Conservation (phyloP, 164 flowering plant genomes). For the Euptelea pleiosperma region DNA sequence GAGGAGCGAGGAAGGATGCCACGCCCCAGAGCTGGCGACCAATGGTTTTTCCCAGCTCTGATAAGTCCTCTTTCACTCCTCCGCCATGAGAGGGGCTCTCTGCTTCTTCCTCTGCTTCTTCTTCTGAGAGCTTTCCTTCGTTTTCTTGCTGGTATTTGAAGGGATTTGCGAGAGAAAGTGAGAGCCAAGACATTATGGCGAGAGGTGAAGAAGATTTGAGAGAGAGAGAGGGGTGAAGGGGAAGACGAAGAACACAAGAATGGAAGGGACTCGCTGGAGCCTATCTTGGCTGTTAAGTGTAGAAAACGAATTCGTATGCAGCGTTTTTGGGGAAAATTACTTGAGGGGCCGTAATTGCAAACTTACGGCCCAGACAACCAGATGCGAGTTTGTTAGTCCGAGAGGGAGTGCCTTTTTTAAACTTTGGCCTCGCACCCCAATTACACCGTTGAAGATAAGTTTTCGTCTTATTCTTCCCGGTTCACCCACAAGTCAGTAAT, state of each 20-base stretch:
- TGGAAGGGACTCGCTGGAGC: too few species aligned
- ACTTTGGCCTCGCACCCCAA: too few species aligned
- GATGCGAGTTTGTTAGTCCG: too few species aligned
- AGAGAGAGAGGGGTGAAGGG: constrained; percentile 7
- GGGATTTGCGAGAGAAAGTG: constrained; percentile 30
- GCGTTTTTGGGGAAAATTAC: too few species aligned
- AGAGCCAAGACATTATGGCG: constrained; percentile 46
- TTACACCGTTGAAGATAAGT: too few species aligned
- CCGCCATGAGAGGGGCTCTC: constrained; percentile 8
- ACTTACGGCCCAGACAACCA: too few species aligned
- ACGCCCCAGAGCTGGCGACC: constrained; percentile 59
- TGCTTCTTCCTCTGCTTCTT: neutral
- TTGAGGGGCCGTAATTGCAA: too few species aligned
- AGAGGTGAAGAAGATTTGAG: neutral
- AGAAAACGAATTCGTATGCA: too few species aligned
- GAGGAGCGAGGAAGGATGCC: constrained; percentile 62
- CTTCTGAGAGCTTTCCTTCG: constrained; percentile 4
- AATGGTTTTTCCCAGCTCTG: constrained; percentile 41
- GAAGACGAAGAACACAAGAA: neutral
- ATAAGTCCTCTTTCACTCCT: constrained; percentile 45
- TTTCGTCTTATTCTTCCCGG: too few species aligned
- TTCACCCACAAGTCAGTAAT: too few species aligned
- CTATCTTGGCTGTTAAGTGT: too few species aligned
- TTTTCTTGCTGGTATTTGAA: constrained; percentile 35
- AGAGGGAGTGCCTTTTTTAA: too few species aligned